phyloP scores from a whole-genome alignment of 768 basidiomycete species.

The Boletus edulis region DNA sequence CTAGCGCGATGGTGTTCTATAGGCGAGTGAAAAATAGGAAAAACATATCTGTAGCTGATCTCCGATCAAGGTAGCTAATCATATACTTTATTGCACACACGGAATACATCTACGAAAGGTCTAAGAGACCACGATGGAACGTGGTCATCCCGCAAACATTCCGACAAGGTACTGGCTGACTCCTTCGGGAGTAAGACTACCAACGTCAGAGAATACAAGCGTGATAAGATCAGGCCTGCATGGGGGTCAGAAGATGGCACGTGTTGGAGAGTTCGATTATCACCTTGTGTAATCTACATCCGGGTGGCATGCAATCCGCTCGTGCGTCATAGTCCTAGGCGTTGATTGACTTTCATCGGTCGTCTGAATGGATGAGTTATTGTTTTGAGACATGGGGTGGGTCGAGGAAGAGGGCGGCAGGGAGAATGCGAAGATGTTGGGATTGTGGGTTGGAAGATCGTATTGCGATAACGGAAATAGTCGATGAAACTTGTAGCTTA shows the following conservation, averaged over 20 bases:
- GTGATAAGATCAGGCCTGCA: slow-evolving; percentile 87
- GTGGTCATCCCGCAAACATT: slow-evolving; percentile 75
- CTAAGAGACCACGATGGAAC: slow-evolving; percentile 8
- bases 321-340: slow-evolving; percentile 58
- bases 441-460: slow-evolving; percentile 81
- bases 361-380: slow-evolving; percentile 1
- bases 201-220: slow-evolving; percentile 92
- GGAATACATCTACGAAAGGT: slow-evolving; percentile 3
- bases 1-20: slow-evolving; percentile 1
- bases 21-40: slow-evolving; percentile 1
- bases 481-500: slow-evolving; percentile 95
- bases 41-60: slow-evolving; percentile 19
- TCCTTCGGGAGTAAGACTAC: slow-evolving; percentile 87
- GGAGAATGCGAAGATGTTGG: slow-evolving; percentile 71
- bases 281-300: slow-evolving; percentile 94
- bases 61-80: slow-evolving; percentile 33
- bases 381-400: slow-evolving; percentile 1
- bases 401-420: slow-evolving; percentile 25
- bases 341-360: slow-evolving; percentile 2
- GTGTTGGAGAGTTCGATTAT: slow-evolving; percentile 18
- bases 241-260: slow-evolving; percentile 23
- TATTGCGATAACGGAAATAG: slow-evolving; percentile 91
- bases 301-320: slow-evolving; percentile 81
- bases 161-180: slow-evolving; percentile 95
- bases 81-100: slow-evolving; percentile 33